phyloP scores from a whole-genome alignment of 208 protist genomes.

The Leishmania tarentolae region DNA sequence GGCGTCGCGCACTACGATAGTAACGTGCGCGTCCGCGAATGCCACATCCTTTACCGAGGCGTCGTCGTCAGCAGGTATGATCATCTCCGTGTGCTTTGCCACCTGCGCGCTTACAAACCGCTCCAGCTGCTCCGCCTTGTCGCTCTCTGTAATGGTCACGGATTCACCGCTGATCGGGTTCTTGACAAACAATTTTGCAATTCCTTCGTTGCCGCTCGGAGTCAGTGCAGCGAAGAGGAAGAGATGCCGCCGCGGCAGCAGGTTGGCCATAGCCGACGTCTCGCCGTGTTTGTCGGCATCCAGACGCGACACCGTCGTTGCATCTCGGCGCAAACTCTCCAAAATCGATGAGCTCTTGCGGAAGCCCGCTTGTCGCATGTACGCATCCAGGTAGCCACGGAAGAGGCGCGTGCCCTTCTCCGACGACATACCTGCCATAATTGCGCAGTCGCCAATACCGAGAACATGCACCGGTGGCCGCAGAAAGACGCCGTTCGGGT shows the following conservation, averaged over 20 bases:
- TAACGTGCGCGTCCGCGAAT: conserved; percentile 84
- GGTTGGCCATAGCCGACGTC: conserved; percentile 73
- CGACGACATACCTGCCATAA: conserved; percentile 65
- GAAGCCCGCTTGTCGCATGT: conserved; percentile 83
- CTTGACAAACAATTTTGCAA: conserved; percentile 86
- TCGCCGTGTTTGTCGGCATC: conserved; percentile 57
- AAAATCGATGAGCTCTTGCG: conserved; percentile 83
- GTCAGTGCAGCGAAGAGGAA: conserved; percentile 82
- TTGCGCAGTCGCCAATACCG: conserved; percentile 86
- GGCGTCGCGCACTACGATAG: conserved; percentile 83
- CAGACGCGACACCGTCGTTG: conserved; percentile 66
- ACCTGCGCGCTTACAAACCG: conserved; percentile 76
- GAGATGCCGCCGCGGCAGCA: conserved; percentile 82
- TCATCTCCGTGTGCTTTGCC: conserved; percentile 70
- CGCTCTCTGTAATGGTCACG: conserved; percentile 55
- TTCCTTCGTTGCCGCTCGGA: conserved; percentile 38
- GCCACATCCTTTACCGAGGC: conserved; percentile 35
- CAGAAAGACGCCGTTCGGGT: conserved; percentile 87
- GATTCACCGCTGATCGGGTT: conserved; percentile 89
- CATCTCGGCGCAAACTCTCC: conserved; percentile 72
- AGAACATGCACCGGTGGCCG: conserved; percentile 80
- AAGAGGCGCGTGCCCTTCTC: conserved; percentile 88
- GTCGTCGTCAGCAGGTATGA: conserved; percentile 77
- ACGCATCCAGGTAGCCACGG: conserved; percentile 86
- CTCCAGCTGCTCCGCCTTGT: conserved; percentile 59